Conservation (phyloP, 2,329 filamentous ascomycete species). For the Trematosphaeria pertusa region DNA sequence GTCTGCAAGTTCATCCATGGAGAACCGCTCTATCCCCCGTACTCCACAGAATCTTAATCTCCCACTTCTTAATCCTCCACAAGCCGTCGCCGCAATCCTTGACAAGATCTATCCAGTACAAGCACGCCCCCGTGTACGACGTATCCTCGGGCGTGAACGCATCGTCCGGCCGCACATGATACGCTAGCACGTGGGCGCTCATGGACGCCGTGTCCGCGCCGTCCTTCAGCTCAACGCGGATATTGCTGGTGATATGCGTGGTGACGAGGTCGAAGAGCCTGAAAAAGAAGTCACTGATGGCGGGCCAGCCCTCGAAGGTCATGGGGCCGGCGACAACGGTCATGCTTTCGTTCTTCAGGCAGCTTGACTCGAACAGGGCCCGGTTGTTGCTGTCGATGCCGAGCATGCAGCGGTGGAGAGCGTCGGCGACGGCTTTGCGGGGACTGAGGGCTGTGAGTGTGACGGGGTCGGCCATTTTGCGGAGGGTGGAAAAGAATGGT, state of each 20-base stretch:
- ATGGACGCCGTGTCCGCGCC: slow-evolving; percentile 23
- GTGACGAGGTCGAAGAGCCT: slow-evolving; percentile 27
- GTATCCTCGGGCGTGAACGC: slow-evolving; percentile 22
- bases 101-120: slow-evolving; percentile 30
- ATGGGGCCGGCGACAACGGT: slow-evolving; percentile 20
- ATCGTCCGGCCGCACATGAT: slow-evolving; percentile 30
- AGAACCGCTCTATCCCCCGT: slow-evolving; percentile 24
- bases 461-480: slow-evolving; percentile 15
- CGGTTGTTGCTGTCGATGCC: slow-evolving; percentile 32
- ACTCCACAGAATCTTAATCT: slow-evolving; percentile 27
- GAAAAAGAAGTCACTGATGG: slow-evolving; percentile 21
- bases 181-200: slow-evolving; percentile 26
- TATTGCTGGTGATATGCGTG: slow-evolving; percentile 31
- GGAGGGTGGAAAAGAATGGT: too few relatives aligned
- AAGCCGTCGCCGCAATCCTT: slow-evolving; percentile 21
- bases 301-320: slow-evolving; percentile 22
- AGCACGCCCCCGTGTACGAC: slow-evolving; percentile 25
- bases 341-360: slow-evolving; percentile 24
- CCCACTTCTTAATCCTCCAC: slow-evolving; percentile 39
- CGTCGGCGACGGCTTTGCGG: slow-evolving; percentile 31
- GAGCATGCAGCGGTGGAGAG: slow-evolving; percentile 29
- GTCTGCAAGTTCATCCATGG: slow-evolving; percentile 12
- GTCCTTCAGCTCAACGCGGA: slow-evolving; percentile 25
- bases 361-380: slow-evolving; percentile 28
- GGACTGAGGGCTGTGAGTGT: slow-evolving; percentile 18